Evolutionary conservation across 169 alveolate species (phyloP).

Genomic region (Babesia ovata): DNA sequence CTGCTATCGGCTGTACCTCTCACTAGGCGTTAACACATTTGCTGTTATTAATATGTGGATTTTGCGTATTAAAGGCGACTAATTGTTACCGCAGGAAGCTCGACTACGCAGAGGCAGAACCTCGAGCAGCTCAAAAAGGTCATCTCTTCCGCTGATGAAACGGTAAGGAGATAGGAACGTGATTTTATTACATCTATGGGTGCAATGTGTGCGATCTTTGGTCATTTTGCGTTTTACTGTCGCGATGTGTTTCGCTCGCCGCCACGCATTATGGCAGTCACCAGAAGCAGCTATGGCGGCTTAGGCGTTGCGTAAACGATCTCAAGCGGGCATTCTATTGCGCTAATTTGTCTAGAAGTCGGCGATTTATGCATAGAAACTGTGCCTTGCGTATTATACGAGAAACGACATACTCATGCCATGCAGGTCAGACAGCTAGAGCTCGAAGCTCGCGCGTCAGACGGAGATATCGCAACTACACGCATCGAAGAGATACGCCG

Average conservation of each 20-base stretch:
- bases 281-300: neutral
- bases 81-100: conserved; percentile 8
- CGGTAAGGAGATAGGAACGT: conserved; percentile 23
- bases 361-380: neutral
- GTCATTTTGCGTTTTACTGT: too few relatives aligned
- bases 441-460: conserved; percentile 61
- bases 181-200: too few relatives aligned
- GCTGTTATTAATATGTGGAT: too few relatives aligned
- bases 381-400: neutral
- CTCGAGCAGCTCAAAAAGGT: conserved; percentile 40
- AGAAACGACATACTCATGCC: neutral
- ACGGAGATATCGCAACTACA: conserved; percentile 10
- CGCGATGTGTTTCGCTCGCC: too few relatives aligned
- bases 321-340: neutral
- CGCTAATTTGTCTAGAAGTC: neutral
- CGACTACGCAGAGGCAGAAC: conserved; percentile 26
- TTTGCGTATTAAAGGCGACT: neutral
- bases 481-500: conserved; percentile 51
- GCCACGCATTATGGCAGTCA: too few relatives aligned
- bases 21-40: too few relatives aligned
- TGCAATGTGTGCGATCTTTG: too few relatives aligned
- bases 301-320: neutral
- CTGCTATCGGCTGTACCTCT: too few relatives aligned
- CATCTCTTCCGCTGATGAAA: conserved; percentile 63
- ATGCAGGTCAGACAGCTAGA: conserved; percentile 61